Base-by-base conservation (phyloP, 495 filamentous ascomycete genomes). In the Bathelium albidoporum region DNA sequence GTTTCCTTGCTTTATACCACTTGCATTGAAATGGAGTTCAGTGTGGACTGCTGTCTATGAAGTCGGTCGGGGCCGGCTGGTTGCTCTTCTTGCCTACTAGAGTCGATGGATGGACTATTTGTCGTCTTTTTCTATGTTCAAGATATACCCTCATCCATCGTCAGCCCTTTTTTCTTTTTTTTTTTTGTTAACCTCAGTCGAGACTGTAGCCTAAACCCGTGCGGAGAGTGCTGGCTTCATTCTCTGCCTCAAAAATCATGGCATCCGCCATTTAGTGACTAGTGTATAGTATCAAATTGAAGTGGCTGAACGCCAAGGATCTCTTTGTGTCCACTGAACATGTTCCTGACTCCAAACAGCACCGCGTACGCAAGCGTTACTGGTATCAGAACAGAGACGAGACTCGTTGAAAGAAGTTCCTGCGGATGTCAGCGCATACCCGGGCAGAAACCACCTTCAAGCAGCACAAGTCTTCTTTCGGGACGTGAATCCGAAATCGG, bases 61-160 rank as follows among this genome's bases (percentile, higher is more conserved):
- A 24, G 9, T 29, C 22, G 9, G 9, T 28, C 24, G 24, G 49
- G 49, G 49, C 11, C 12, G 49, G 49, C 24, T 9, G 24, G 20
- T 16, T 28, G 20, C 24, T 55, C 9, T 55, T 29, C 20, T 26
- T 26, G 49, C 5, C 24, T 16, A 55, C 24, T 55, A 55, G 49
- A 55, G 12, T 55, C 24, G 24, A 55, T 26, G 49, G 49, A 55
- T 55, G 49, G 22, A 9, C 9, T 20, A 3, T 24, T 55, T 16
- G 5, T 55, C 22, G 29, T 55, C 12, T 55, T 55, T 55, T 26
- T 29, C 5, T 55, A 55, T 9, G 5, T 55, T 29, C 49, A n/a
- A n/a, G 49, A 29, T 55, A 29, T 55, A 55, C 49, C 49, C 49
- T 55, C 49, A 20, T 55, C 49, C 49, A 55, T 55, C 49, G 16